Evolutionary conservation across 306 rosid genomes (phyloP).

Genomic region (Potentilla sterilis): DNA sequence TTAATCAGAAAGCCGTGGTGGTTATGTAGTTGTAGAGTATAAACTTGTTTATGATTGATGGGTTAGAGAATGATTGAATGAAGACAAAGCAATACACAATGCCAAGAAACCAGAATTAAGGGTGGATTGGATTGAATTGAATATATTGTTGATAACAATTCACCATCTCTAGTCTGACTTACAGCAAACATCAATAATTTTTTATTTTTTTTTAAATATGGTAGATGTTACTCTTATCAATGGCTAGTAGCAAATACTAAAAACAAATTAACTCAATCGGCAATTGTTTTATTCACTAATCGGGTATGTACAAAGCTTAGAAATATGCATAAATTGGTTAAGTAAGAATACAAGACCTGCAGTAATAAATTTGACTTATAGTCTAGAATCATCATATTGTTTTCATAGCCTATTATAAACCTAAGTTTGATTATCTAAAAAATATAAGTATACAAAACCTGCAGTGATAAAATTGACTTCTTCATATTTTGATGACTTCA

Average conservation of each 20-base stretch:
- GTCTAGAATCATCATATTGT: too few relatives aligned
- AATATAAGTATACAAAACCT: too few relatives aligned
- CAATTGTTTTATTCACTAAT: not conserved
- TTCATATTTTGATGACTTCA: too few relatives aligned
- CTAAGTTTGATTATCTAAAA: too few relatives aligned
- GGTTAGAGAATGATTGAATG: slow-evolving; percentile 18
- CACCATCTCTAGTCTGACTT: not conserved
- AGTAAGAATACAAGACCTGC: too few relatives aligned
- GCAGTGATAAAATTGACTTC: too few relatives aligned
- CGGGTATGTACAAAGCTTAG: too few relatives aligned
- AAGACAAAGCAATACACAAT: slow-evolving; percentile 37
- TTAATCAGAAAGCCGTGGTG: slow-evolving; percentile 45
- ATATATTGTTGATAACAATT: slow-evolving; percentile 31
- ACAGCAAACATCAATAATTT: not conserved
- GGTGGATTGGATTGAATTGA: slow-evolving; percentile 19
- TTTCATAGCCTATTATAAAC: too few relatives aligned
- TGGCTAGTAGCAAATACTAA: not conserved
- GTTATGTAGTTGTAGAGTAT: slow-evolving; percentile 32
- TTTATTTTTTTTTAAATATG: too few relatives aligned
- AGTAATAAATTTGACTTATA: too few relatives aligned
- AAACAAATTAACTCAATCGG: slow-evolving; percentile 1
- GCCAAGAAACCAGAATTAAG: not conserved
- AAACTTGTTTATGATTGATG: not conserved
- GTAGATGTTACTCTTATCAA: not conserved
- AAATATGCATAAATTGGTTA: too few relatives aligned